Conservation (phyloP, 1,284 basidiomycete species). For the Vanrija sp. region DNA sequence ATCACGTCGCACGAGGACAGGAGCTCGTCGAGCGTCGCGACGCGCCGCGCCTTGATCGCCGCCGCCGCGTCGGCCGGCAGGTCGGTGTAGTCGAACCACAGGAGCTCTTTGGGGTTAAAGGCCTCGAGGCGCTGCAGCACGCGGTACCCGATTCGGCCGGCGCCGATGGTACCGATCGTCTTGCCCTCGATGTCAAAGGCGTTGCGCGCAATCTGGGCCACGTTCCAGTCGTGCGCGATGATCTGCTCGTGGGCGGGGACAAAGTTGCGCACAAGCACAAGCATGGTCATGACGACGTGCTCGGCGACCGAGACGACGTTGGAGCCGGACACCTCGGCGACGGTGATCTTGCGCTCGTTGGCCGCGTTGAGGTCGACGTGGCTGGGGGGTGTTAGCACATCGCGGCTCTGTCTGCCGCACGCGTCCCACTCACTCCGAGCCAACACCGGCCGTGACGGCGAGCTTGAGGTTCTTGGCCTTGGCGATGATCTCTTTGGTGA, state of each 20-base stretch:
- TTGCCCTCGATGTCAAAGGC: slow-evolving; percentile 88
- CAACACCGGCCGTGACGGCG: slow-evolving; percentile 90
- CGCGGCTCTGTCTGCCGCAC: slow-evolving; percentile 4
- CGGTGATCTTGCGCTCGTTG: slow-evolving; percentile 75
- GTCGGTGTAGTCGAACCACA: slow-evolving; percentile 88
- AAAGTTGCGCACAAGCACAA: slow-evolving; percentile 81
- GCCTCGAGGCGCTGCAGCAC: slow-evolving; percentile 81
- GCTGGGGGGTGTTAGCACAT: slow-evolving; percentile 19
- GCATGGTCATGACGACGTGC: slow-evolving; percentile 65
- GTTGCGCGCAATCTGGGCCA: slow-evolving; percentile 72
- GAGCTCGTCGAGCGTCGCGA: slow-evolving; percentile 80
- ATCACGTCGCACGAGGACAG: slow-evolving; percentile 58
- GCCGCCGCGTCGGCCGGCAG: slow-evolving; percentile 73
- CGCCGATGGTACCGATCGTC: slow-evolving; percentile 83
- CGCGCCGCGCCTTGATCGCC: slow-evolving; percentile 57
- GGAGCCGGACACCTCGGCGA: slow-evolving; percentile 75
- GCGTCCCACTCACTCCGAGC: slow-evolving; percentile 62
- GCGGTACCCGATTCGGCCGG: slow-evolving; percentile 82
- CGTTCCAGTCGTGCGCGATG: slow-evolving; percentile 55
- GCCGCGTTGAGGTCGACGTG: slow-evolving; percentile 81
- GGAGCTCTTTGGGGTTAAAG: slow-evolving; percentile 85
- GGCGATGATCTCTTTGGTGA: slow-evolving; percentile 71
- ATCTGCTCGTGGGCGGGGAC: slow-evolving; percentile 63
- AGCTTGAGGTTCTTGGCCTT: slow-evolving; percentile 88
- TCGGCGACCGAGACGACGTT: slow-evolving; percentile 91